These are phyloP conservation scores for Magnusiomyces tetraspermus DNA, from an alignment of 1,139 yeast species.

Conservation along the genomic window DNA sequence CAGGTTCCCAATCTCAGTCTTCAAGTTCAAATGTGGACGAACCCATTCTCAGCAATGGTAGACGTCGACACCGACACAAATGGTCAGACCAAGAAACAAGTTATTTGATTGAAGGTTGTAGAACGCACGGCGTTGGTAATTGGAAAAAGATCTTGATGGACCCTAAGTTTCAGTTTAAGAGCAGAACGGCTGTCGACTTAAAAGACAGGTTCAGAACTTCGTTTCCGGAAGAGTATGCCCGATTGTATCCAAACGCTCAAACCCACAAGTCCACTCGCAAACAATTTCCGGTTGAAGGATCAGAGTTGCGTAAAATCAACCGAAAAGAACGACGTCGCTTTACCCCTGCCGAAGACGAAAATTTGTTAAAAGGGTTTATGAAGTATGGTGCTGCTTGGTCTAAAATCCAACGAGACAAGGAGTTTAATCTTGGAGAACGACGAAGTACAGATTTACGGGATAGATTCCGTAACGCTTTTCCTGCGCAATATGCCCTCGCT, in stretches of 20 bases:
- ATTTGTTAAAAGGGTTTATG: slow-evolving; percentile 55
- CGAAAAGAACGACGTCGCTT: slow-evolving; percentile 38
- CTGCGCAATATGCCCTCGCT: slow-evolving; percentile 37
- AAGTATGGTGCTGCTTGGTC: slow-evolving; percentile 85
- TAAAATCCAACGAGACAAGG: slow-evolving; percentile 46
- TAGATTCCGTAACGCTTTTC: slow-evolving; percentile 39
- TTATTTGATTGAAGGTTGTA: slow-evolving; percentile 37
- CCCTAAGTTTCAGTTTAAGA: slow-evolving; percentile 33
- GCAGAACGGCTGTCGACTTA: slow-evolving; percentile 38
- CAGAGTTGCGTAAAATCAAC: slow-evolving; percentile 32
- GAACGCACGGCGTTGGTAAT: slow-evolving; percentile 38
- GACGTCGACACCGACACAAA: slow-evolving; percentile 32
- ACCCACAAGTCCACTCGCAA: slow-evolving; percentile 34
- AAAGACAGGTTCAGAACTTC: slow-evolving; percentile 38
- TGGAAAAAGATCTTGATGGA: slow-evolving; percentile 40
- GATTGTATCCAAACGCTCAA: slow-evolving; percentile 38
- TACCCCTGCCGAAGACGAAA: slow-evolving; percentile 69
- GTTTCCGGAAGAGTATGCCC: slow-evolving; percentile 38
- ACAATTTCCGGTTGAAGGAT: slow-evolving; percentile 12
- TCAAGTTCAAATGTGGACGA: neutral
- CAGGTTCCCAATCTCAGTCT: neutral
- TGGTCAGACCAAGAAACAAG: slow-evolving; percentile 39
- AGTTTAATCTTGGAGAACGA: slow-evolving; percentile 32
- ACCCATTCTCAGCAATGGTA: slow-evolving; percentile 9
- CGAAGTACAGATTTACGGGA: slow-evolving; percentile 39